phyloP scores from a whole-genome alignment of 768 basidiomycete species.

The Agaricus subrufescens region DNA sequence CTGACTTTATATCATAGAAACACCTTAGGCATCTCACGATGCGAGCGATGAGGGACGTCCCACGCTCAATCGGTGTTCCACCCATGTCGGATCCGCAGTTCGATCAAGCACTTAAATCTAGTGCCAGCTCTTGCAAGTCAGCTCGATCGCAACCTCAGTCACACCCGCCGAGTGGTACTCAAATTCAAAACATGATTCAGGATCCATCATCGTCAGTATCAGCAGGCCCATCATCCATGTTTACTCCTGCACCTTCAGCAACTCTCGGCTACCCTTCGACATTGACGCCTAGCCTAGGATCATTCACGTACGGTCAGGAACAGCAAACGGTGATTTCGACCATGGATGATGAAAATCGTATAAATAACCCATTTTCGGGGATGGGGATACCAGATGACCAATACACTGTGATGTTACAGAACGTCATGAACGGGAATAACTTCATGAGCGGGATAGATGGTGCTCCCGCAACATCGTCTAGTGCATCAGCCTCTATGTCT shows the following conservation, averaged over 20 bases:
- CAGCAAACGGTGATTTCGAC: background rate
- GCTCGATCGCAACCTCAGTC: too few relatives aligned
- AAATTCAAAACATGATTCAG: background rate
- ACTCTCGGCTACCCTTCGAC: conserved; percentile 13
- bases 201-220: conserved; percentile 6
- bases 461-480: background rate
- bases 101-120: conserved; percentile 45
- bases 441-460: conserved; percentile 38
- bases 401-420: conserved; percentile 74
- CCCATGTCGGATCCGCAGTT: conserved; percentile 51
- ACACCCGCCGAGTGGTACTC: too few relatives aligned
- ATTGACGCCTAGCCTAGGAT: too few relatives aligned
- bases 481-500: background rate
- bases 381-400: conserved; percentile 90
- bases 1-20: conserved; percentile 44
- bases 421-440: conserved; percentile 61
- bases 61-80: conserved; percentile 64
- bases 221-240: background rate
- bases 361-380: conserved; percentile 85
- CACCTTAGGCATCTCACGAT: conserved; percentile 85
- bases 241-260: background rate
- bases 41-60: conserved; percentile 66
- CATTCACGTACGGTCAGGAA: too few relatives aligned
- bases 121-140: background rate
- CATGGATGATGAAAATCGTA: conserved; percentile 47